Evolutionary conservation across 2,329 filamentous ascomycete species (phyloP).

Genomic region (Didymella keratinophila): DNA sequence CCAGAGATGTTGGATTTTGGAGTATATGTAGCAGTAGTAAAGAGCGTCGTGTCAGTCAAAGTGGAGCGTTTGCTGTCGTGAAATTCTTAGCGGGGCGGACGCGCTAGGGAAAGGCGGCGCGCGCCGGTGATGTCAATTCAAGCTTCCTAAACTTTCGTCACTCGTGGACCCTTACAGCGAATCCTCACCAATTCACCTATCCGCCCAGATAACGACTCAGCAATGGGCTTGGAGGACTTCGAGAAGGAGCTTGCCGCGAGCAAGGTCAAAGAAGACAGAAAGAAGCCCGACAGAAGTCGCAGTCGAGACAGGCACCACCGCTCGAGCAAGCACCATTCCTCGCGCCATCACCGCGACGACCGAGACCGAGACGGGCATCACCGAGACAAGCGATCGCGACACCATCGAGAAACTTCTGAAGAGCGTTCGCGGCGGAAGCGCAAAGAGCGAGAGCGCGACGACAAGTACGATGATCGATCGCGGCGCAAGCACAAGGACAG

Average conservation of each 20-base stretch:
- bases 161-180: slow-evolving; percentile 50
- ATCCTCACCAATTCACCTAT: slow-evolving; percentile 56
- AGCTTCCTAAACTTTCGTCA: slow-evolving; percentile 12
- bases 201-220: slow-evolving; percentile 14
- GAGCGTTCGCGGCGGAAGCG: slow-evolving; percentile 57
- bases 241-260: slow-evolving; percentile 77
- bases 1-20: neutral
- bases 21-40: slow-evolving; percentile 1
- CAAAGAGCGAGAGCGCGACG: slow-evolving; percentile 45
- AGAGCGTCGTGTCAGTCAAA: slow-evolving; percentile 16
- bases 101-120: slow-evolving; percentile 25
- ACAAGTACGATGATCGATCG: slow-evolving; percentile 50
- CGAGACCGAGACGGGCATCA: slow-evolving; percentile 59
- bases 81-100: slow-evolving; percentile 48
- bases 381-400: slow-evolving; percentile 70
- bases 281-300: slow-evolving; percentile 56
- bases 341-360: slow-evolving; percentile 57
- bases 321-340: slow-evolving; percentile 51
- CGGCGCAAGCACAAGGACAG: slow-evolving; percentile 42
- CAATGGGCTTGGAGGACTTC: slow-evolving; percentile 74
- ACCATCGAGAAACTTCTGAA: slow-evolving; percentile 55
- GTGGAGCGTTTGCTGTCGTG: slow-evolving; percentile 19
- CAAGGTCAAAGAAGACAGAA: slow-evolving; percentile 62
- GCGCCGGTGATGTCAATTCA: slow-evolving; percentile 38
- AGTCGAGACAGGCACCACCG: slow-evolving; percentile 48